Evolutionary conservation across 2,329 filamentous ascomycete genomes (phyloP).

Genomic region (Anthostomella pinea): DNA sequence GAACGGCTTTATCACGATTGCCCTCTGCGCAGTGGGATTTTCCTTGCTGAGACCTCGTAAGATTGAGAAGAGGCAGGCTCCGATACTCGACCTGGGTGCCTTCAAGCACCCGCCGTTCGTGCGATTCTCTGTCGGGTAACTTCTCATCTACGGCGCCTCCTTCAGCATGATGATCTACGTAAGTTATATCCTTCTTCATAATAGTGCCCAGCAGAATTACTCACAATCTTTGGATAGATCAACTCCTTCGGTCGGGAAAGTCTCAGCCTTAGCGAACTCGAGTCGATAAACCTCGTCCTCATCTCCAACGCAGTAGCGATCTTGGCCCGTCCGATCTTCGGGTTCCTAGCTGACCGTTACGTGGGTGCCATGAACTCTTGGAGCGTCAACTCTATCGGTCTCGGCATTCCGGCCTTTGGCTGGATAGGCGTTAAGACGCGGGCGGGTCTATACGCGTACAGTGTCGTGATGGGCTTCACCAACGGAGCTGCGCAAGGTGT

Average conservation of each 20-base stretch:
- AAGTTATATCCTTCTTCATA: background rate
- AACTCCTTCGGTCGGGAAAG: slow-evolving; percentile 39
- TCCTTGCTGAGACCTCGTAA: slow-evolving; percentile 2
- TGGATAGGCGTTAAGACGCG: slow-evolving; percentile 50
- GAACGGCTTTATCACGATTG: slow-evolving; percentile 50
- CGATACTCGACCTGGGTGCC: slow-evolving; percentile 10
- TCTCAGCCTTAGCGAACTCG: slow-evolving; percentile 44
- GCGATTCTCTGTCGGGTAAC: slow-evolving; percentile 10
- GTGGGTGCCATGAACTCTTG: slow-evolving; percentile 56
- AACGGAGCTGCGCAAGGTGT: slow-evolving; percentile 24
- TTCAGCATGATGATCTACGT: slow-evolving; percentile 23
- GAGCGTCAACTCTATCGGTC: slow-evolving; percentile 41
- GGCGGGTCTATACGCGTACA: slow-evolving; percentile 20
- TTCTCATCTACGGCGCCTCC: slow-evolving; percentile 20
- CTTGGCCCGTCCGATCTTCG: slow-evolving; percentile 52
- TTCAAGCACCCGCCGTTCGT: slow-evolving; percentile 9
- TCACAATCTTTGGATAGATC: too few species aligned
- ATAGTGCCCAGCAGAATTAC: background rate
- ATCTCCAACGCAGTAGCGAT: slow-evolving; percentile 59
- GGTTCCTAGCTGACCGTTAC: slow-evolving; percentile 51
- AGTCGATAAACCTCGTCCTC: slow-evolving; percentile 57
- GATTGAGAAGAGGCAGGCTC: slow-evolving; percentile 2
- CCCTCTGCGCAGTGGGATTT: slow-evolving; percentile 2
- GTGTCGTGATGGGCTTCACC: slow-evolving; percentile 22
- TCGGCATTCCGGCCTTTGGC: slow-evolving; percentile 45